Base-by-base conservation (phyloP, 2,329 filamentous ascomycete genomes). In the Ophiostoma ips region DNA sequence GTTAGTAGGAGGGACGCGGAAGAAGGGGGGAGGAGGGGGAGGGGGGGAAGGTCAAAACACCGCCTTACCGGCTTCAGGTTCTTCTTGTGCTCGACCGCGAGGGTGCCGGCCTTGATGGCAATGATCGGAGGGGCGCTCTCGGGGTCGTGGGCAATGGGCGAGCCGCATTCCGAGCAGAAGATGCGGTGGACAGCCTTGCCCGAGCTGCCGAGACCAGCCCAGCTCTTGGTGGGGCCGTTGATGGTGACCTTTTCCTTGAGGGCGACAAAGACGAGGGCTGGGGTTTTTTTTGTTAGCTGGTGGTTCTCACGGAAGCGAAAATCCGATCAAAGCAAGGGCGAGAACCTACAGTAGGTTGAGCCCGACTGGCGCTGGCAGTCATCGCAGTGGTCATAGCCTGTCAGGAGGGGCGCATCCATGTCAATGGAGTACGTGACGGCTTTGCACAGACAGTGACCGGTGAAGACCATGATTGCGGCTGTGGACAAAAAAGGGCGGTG, bases 321-420 rank as follows among this genome's bases (percentile, higher is more conserved):
- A n/a, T n/a, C n/a, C 12, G 5, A 43, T 13, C 9, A n/a, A 43
- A 5, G 13, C 8, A 10, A 43, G 16, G 19, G 18, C 30, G 43
- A 24, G 30, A 24, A 61, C 73, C 55, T 64, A 79, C 76, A 83
- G 65, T 84, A 84, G 52, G 80, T 82, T 16, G 78, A 83, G 56
- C 80, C 80, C 47, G 67, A 75, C 67, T 84, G 80, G 60, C 80
- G 78, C 66, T 84, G 80, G 72, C 80, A 84, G 66, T 83, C 80
- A 61, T 84, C 80, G 60, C 80, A 84, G 70, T 84, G 80, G 62
- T 84, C 82, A 63, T 84, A 83, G 55, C 74, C 80, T 48, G 75
- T 76, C 63, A 75, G 40, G 50, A 75, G 60, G 49, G 73, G 72
- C 46, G 64, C 66, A 24, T 75, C 72, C 52, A 73, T 64, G 62